These are phyloP conservation scores for Arachnomyces sp. DNA, from an alignment of 2,329 filamentous ascomycete species.

Conservation along the genomic window DNA sequence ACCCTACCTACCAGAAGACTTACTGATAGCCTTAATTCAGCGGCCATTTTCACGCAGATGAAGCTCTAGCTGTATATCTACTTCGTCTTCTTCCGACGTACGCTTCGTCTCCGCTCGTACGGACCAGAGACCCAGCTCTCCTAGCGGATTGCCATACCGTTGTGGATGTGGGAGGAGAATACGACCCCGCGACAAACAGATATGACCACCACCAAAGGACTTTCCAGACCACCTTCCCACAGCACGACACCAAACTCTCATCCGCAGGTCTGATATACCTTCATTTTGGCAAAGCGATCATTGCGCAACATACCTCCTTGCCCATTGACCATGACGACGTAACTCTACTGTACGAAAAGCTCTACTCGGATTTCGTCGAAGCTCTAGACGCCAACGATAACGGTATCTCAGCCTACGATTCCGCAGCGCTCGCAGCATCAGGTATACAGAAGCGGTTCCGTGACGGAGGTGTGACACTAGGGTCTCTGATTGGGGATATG, in stretches of 20 bases:
- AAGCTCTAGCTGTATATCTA: slow-evolving; percentile 94
- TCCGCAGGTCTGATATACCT: slow-evolving; percentile 91
- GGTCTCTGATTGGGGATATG: slow-evolving; percentile 70
- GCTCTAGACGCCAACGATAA: slow-evolving; percentile 98
- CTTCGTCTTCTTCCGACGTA: slow-evolving; percentile 83
- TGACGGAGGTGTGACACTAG: slow-evolving; percentile 73
- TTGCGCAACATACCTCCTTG: slow-evolving; percentile 59
- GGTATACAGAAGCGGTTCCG: slow-evolving; percentile 76
- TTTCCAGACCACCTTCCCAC: slow-evolving; percentile 79
- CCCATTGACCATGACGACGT: slow-evolving; percentile 59
- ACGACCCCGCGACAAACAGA: slow-evolving; percentile 66
- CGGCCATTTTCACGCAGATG: slow-evolving; percentile 98
- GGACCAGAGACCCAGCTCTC: slow-evolving; percentile 74
- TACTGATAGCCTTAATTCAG: slow-evolving; percentile 24
- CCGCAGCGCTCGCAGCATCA: slow-evolving; percentile 58
- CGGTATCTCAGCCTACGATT: slow-evolving; percentile 76
- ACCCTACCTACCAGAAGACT: slow-evolving; percentile 5
- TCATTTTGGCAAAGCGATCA: slow-evolving; percentile 83
- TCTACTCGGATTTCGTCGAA: slow-evolving; percentile 91
- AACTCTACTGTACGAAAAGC: slow-evolving; percentile 70
- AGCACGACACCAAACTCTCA: slow-evolving; percentile 77
- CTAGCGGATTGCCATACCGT: slow-evolving; percentile 85
- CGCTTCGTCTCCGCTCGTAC: slow-evolving; percentile 63
- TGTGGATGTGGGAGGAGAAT: slow-evolving; percentile 94
- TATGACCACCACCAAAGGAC: slow-evolving; percentile 97